Conservation (phyloP, 768 basidiomycete species). For the Tricholoma hemisulphureum region DNA sequence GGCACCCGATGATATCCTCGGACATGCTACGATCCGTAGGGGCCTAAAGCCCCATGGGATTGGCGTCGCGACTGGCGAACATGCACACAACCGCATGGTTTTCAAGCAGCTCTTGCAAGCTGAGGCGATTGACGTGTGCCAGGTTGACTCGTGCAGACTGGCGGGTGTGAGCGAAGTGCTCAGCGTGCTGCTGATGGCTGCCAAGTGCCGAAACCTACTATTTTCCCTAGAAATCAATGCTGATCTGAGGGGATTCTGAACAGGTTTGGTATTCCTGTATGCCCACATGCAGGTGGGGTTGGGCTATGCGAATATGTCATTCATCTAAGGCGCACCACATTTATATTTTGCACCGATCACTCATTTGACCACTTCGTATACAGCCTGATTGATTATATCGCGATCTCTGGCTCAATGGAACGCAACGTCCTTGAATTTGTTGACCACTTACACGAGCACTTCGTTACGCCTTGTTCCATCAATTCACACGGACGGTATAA, state of each 20-base stretch:
- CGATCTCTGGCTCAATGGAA: constrained; percentile 88
- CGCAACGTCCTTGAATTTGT: constrained; percentile 90
- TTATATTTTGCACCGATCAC: background rate
- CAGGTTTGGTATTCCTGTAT: constrained; percentile 82
- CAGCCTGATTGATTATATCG: constrained; percentile 91
- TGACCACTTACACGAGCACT: constrained; percentile 93
- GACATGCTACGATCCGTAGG: constrained; percentile 77
- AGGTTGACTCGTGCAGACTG: constrained; percentile 92
- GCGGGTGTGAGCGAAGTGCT: constrained; percentile 95
- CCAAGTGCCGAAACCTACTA: constrained; percentile 61
- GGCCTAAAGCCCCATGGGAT: constrained; percentile 77
- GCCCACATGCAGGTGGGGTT: constrained; percentile 94
- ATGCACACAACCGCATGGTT: constrained; percentile 92
- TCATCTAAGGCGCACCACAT: constrained; percentile 56
- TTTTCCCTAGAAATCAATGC: background rate
- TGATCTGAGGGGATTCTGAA: constrained; percentile 21
- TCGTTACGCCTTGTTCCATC: constrained; percentile 84
- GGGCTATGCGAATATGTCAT: constrained; percentile 92
- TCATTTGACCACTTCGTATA: background rate
- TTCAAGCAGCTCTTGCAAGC: constrained; percentile 93
- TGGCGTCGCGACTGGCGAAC: constrained; percentile 92
- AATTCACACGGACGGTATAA: constrained; percentile 85
- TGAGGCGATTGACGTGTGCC: constrained; percentile 91
- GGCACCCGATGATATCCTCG: constrained; percentile 87
- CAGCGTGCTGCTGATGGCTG: constrained; percentile 84